Conservation (phyloP, 768 basidiomycete genomes). For the Lentinula edodes region DNA sequence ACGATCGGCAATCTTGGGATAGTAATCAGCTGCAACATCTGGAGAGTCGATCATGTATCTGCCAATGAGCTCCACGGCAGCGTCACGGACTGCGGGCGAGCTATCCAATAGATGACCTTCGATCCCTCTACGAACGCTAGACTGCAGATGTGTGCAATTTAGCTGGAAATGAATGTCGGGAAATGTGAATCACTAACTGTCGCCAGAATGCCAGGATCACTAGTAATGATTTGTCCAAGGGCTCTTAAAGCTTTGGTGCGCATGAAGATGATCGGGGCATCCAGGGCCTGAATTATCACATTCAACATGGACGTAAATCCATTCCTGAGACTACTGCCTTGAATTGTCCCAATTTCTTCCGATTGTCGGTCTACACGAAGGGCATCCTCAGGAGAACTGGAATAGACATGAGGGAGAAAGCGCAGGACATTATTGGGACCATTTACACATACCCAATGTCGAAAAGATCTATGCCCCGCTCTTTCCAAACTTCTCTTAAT, state of each 20-base stretch:
- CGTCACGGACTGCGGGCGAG: conserved; percentile 93
- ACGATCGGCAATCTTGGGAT: conserved; percentile 80
- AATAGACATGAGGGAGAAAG: background rate
- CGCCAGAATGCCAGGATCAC: conserved; percentile 79
- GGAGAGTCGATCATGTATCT: conserved; percentile 92
- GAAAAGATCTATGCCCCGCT: conserved; percentile 66
- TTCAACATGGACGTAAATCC: conserved; percentile 84
- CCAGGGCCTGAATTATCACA: conserved; percentile 72
- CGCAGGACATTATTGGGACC: background rate
- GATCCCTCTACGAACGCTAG: conserved; percentile 78
- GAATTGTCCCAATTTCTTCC: conserved; percentile 73
- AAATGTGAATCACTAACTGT: conserved; percentile 41
- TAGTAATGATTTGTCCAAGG: conserved; percentile 82
- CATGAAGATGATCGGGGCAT: conserved; percentile 85
- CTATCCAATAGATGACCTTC: conserved; percentile 87
- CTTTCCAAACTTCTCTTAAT: conserved; percentile 71
- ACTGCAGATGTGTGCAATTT: conserved; percentile 30
- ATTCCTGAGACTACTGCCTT: conserved; percentile 53
- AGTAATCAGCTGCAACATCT: conserved; percentile 86
- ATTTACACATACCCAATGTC: conserved; percentile 59
- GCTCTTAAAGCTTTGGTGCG: conserved; percentile 92
- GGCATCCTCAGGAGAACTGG: conserved; percentile 68
- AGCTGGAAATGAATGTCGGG: background rate
- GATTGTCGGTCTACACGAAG: conserved; percentile 61
- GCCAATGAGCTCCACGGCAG: conserved; percentile 95